Evolutionary conservation across 2,329 filamentous ascomycete species (phyloP).

Genomic region (Apiospora marii): DNA sequence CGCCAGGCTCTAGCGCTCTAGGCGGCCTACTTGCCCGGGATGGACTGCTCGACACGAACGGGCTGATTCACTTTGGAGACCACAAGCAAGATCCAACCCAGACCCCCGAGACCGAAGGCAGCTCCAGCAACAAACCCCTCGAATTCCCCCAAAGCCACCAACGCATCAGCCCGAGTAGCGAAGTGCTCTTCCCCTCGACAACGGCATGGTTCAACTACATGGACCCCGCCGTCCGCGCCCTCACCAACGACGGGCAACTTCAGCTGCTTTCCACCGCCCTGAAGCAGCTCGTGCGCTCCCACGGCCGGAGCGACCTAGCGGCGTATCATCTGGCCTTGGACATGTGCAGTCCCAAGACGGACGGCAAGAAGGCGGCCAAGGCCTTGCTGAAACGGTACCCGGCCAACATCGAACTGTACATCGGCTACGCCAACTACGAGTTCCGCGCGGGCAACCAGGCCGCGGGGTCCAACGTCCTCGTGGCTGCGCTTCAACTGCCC

Average conservation of each 20-base stretch:
- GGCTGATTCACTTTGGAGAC: constrained; percentile 43
- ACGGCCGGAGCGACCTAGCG: constrained; percentile 62
- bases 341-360: constrained; percentile 59
- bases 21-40: constrained; percentile 55
- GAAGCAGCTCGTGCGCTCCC: constrained; percentile 60
- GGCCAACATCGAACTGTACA: constrained; percentile 74
- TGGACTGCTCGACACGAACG: constrained; percentile 52
- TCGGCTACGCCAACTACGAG: constrained; percentile 80
- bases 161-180: constrained; percentile 40
- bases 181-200: constrained; percentile 59
- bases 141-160: constrained; percentile 37
- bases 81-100: constrained; percentile 24
- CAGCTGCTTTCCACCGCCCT: constrained; percentile 62
- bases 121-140: constrained; percentile 24
- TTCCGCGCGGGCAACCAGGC: constrained; percentile 62
- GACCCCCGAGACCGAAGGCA: constrained; percentile 6
- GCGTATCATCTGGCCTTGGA: constrained; percentile 77
- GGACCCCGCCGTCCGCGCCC: constrained; percentile 30
- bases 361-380: constrained; percentile 76
- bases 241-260: constrained; percentile 45
- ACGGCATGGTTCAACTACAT: constrained; percentile 55
- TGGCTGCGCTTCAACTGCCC: constrained; percentile 63
- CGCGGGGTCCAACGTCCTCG: constrained; percentile 70
- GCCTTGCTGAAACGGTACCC: constrained; percentile 73
- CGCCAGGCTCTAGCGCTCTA: constrained; percentile 37